Percentiles rank a stretch among this genome's conserved stretches.
Conservation (phyloP, 73 alveolate genomes). For the Paramecium sonneborni region DNA sequence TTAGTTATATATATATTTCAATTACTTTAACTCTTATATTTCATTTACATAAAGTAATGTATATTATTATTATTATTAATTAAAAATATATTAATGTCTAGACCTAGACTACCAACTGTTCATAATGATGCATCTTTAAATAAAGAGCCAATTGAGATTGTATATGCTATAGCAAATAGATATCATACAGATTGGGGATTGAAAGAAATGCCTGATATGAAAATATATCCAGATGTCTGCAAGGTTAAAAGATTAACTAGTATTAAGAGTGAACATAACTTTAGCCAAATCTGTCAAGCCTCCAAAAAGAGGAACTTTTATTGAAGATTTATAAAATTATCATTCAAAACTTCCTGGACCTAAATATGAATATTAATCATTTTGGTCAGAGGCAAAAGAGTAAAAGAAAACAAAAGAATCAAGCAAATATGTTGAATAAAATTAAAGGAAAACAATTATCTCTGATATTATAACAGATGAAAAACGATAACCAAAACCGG, state of each 20-base stretch:
- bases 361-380: constrained; percentile 11
- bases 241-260: not conserved
- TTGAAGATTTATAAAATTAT: constrained; percentile 2
- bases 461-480: not conserved
- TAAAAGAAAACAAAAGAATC: constrained; percentile 13
- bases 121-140: not conserved
- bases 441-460: not conserved
- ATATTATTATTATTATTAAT: not conserved
- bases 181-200: constrained; percentile 28
- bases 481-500: constrained; percentile 13
- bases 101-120: not conserved
- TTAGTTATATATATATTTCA: too few relatives aligned
- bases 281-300: constrained; percentile 28
- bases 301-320: constrained; percentile 37
- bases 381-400: constrained; percentile 28
- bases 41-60: too few relatives aligned
- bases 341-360: constrained; percentile 28
- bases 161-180: constrained; percentile 13
- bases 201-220: constrained; percentile 34
- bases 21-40: too few relatives aligned
- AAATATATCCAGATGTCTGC: not conserved
- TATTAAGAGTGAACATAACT: not conserved
- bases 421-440: constrained; percentile 1
- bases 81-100: not conserved
- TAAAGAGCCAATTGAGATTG: not conserved